These are phyloP conservation scores for Vaccinium vitisidaea DNA, from an alignment of 148 eudicot species.

Conservation along the genomic window DNA sequence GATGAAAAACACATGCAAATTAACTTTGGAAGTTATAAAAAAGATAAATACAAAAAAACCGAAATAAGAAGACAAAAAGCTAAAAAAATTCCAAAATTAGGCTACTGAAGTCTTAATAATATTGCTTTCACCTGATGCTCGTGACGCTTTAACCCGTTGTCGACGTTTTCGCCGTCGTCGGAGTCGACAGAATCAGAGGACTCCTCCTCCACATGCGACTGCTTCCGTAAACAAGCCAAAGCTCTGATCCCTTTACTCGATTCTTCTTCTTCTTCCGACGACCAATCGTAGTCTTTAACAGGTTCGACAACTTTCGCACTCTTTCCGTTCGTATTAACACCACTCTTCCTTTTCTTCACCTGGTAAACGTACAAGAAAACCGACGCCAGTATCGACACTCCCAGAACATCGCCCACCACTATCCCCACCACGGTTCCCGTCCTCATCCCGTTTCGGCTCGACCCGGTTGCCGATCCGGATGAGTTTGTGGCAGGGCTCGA, in stretches of 20 bases:
- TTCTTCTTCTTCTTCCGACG: constrained; percentile 44
- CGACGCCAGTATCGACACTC: constrained; percentile 42
- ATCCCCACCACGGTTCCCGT: constrained; percentile 60
- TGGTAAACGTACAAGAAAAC: constrained; percentile 42
- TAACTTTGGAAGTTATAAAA: background rate
- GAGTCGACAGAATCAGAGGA: constrained; percentile 32
- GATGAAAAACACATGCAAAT: background rate
- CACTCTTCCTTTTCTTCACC: constrained; percentile 30
- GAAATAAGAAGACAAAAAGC: background rate
- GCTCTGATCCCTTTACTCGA: constrained; percentile 45
- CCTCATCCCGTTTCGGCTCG: constrained; percentile 25
- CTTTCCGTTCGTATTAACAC: background rate
- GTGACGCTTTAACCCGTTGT: constrained; percentile 9
- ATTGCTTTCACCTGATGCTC: background rate
- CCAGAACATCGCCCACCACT: constrained; percentile 62
- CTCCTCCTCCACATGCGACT: constrained; percentile 33
- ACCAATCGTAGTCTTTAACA: constrained; percentile 34
- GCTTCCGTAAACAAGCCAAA: constrained; percentile 64
- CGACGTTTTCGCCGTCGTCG: constrained; percentile 29
- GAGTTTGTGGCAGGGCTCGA: constrained; percentile 34
- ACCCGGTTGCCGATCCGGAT: background rate
- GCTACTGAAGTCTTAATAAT: background rate
- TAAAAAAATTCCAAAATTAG: background rate
- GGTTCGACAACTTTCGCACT: constrained; percentile 19
- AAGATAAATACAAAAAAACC: background rate